These are phyloP conservation scores for Endothia cerciana DNA, from an alignment of 2,329 filamentous ascomycete genomes.

Conservation along the genomic window DNA sequence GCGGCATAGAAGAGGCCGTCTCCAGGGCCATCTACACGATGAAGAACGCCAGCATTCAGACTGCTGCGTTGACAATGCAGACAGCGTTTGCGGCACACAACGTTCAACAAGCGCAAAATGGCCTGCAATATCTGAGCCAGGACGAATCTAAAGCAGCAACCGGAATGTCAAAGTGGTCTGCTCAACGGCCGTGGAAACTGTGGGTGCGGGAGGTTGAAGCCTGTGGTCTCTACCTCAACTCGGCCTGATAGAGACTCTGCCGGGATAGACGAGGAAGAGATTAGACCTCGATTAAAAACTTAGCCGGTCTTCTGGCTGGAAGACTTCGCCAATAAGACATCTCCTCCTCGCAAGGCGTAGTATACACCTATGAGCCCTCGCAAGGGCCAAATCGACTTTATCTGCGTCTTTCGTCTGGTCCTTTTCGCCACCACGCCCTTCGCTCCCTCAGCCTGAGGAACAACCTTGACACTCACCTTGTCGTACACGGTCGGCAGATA, in stretches of 20 bases:
- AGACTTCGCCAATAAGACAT: constrained; percentile 44
- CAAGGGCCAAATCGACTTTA: constrained; percentile 16
- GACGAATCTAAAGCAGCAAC: constrained; percentile 31
- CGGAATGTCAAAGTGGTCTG: constrained; percentile 27
- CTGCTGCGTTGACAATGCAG: constrained; percentile 39
- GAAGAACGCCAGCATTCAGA: constrained; percentile 47
- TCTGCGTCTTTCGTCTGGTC: neutral
- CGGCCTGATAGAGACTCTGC: constrained; percentile 6
- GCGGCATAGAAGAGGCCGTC: constrained; percentile 44
- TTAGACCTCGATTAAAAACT: neutral
- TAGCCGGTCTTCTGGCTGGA: constrained; percentile 37
- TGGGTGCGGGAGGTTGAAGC: constrained; percentile 36
- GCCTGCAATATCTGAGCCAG: constrained; percentile 28
- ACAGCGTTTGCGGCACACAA: constrained; percentile 27
- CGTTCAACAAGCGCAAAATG: neutral
- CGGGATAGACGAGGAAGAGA: neutral
- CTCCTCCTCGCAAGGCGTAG: constrained; percentile 8
- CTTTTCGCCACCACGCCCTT: neutral
- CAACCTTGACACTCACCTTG: constrained; percentile 65
- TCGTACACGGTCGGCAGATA: constrained; percentile 68
- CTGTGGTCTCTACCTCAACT: constrained; percentile 33
- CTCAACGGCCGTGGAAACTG: constrained; percentile 33
- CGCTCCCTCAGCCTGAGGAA: constrained; percentile 41
- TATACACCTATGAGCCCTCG: constrained; percentile 19
- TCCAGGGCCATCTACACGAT: constrained; percentile 48